Evolutionary conservation across 139 green algal genomes (phyloP).

Genomic region (Picochlorum sp.): DNA sequence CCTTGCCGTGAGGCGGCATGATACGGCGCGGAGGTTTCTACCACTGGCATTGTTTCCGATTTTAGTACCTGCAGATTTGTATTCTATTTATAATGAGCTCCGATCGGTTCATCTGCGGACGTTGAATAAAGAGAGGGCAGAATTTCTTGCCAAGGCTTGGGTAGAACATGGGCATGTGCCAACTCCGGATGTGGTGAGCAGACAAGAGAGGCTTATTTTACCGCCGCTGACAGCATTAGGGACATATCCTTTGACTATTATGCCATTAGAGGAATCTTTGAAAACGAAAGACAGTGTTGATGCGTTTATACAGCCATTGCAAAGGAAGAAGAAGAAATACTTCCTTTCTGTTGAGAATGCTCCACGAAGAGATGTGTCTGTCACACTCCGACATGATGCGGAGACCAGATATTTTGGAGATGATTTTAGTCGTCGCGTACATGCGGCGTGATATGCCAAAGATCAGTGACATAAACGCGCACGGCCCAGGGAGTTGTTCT

Average conservation of each 20-base stretch:
- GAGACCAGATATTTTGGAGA: conserved; percentile 40
- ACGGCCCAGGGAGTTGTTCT: neutral
- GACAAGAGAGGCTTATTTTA: conserved; percentile 40
- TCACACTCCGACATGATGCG: neutral
- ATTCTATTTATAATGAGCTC: conserved; percentile 47
- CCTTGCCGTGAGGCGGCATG: conserved; percentile 30
- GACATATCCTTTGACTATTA: conserved; percentile 30
- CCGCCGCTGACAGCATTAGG: conserved; percentile 29
- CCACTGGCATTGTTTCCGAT: conserved; percentile 54
- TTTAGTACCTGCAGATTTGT: conserved; percentile 48
- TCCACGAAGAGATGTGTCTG: neutral
- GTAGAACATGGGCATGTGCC: conserved; percentile 36
- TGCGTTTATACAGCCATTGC: conserved; percentile 10
- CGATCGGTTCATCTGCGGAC: conserved; percentile 73
- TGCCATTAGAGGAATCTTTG: conserved; percentile 19
- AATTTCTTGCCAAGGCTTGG: conserved; percentile 68
- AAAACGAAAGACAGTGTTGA: conserved; percentile 10
- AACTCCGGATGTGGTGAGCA: conserved; percentile 37
- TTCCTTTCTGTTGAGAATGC: neutral
- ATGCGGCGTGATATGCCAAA: conserved; percentile 20
- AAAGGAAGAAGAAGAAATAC: no score
- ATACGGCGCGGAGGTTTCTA: conserved; percentile 28
- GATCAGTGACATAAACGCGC: neutral
- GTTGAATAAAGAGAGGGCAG: conserved; percentile 75
- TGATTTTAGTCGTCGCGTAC: conserved; percentile 51